Conservation (phyloP, 164 flowering plant genomes). For the Piper betle region DNA sequence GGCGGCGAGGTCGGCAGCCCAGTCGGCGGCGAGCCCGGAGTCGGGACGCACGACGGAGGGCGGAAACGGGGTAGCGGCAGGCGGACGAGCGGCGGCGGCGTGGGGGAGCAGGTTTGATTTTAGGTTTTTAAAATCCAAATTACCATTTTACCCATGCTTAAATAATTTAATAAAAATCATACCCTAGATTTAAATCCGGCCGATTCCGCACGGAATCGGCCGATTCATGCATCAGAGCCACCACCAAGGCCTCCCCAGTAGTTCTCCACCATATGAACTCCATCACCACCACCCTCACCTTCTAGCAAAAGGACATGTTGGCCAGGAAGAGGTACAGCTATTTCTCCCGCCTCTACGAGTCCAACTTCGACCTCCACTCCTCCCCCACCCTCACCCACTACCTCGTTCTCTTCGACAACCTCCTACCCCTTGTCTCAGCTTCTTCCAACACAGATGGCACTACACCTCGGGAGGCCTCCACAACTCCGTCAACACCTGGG, state of each 20-base stretch:
- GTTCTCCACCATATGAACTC: slow-evolving; percentile 12
- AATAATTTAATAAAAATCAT: too few species aligned
- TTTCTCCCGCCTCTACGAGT: neutral
- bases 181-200: too few species aligned
- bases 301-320: slow-evolving; percentile 11
- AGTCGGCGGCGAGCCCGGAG: too few species aligned
- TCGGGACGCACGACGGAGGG: too few species aligned
- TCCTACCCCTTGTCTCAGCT: slow-evolving; percentile 14
- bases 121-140: too few species aligned
- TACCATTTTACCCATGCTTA: too few species aligned
- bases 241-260: slow-evolving; percentile 1
- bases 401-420: slow-evolving; percentile 26
- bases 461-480: slow-evolving; percentile 10
- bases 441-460: slow-evolving; percentile 27
- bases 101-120: too few species aligned
- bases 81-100: too few species aligned
- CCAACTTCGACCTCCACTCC: slow-evolving; percentile 32
- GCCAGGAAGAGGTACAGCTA: slow-evolving; percentile 5
- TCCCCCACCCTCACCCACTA: slow-evolving; percentile 54
- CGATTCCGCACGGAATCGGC: too few species aligned
- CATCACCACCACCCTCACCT: neutral
- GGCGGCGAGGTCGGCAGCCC: too few species aligned
- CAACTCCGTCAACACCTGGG: slow-evolving; percentile 15
- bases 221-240: too few species aligned
- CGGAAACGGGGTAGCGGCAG: too few species aligned